These are phyloP conservation scores for Gigaspora rosea DNA, from an alignment of 192 early-diverging fungal species.

Conservation along the genomic window DNA sequence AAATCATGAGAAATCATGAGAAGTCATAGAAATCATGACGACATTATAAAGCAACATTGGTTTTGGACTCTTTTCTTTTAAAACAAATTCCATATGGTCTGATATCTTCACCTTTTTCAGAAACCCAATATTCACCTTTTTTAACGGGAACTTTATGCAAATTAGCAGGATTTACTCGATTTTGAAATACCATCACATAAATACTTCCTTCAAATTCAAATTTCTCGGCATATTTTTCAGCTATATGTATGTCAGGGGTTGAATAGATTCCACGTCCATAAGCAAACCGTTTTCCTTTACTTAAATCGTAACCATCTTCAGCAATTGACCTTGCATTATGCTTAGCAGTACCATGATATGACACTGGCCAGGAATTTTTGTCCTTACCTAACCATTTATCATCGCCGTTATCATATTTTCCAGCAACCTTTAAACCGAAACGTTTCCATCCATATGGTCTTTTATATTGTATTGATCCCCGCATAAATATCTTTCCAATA, in stretches of 20 bases:
- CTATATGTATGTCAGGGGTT: background rate
- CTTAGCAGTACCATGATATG: slow-evolving; percentile 27
- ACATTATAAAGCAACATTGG: too few relatives aligned
- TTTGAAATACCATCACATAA: slow-evolving; percentile 8
- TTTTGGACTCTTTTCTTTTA: background rate
- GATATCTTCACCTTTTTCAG: background rate
- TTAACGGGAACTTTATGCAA: background rate
- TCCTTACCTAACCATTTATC: slow-evolving; percentile 17
- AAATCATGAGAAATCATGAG: too few relatives aligned
- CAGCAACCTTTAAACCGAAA: slow-evolving; percentile 15
- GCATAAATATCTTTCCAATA: background rate
- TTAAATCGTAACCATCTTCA: background rate
- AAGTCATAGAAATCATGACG: too few relatives aligned
- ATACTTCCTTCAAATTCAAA: background rate
- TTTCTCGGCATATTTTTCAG: background rate
- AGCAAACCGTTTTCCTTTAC: background rate
- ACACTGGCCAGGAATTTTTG: slow-evolving; percentile 18
- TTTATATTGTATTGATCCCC: slow-evolving; percentile 2
- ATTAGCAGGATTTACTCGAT: slow-evolving; percentile 6
- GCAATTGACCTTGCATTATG: slow-evolving; percentile 27
- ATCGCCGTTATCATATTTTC: slow-evolving; percentile 24
- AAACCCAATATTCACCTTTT: slow-evolving; percentile 10
- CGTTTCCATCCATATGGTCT: slow-evolving; percentile 27
- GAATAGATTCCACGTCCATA: slow-evolving; percentile 14
- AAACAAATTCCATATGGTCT: slow-evolving; percentile 18